Evolutionary conservation across 2,329 filamentous ascomycete species (phyloP).

Genomic region (Aaosphaeria pasadenensis): DNA sequence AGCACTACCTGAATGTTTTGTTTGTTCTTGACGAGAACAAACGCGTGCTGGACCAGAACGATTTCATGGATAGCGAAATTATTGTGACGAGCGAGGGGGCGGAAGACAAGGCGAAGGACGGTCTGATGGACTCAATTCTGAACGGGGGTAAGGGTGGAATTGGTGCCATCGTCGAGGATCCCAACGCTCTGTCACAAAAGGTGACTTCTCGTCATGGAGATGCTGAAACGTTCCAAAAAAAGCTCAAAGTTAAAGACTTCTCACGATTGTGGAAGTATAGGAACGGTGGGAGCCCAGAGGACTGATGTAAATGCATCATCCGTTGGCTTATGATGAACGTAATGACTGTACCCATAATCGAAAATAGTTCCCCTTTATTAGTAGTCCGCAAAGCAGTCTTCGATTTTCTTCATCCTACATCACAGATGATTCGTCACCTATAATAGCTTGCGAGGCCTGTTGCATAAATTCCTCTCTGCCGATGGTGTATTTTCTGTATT

Average conservation of each 20-base stretch:
- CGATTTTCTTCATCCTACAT: too few species aligned
- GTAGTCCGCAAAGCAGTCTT: too few species aligned
- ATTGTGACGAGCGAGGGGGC: slow-evolving; percentile 2
- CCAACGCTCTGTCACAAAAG: slow-evolving; percentile 8
- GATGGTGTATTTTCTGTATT: too few species aligned
- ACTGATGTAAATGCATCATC: background rate
- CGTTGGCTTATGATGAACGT: too few species aligned
- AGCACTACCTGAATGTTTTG: slow-evolving; percentile 61
- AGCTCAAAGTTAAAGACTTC: slow-evolving; percentile 14
- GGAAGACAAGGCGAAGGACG: slow-evolving; percentile 5
- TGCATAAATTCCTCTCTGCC: too few species aligned
- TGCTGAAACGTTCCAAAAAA: slow-evolving; percentile 1
- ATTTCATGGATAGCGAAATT: slow-evolving; percentile 60
- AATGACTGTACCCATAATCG: too few species aligned
- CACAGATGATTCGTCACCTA: too few species aligned
- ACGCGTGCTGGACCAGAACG: slow-evolving; percentile 51
- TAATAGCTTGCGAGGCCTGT: too few species aligned
- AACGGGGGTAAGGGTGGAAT: slow-evolving; percentile 3
- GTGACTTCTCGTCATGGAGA: slow-evolving; percentile 1
- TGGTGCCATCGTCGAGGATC: slow-evolving; percentile 9
- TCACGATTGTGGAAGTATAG: slow-evolving; percentile 17
- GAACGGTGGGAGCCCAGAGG: slow-evolving; percentile 6
- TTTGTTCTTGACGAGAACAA: slow-evolving; percentile 53
- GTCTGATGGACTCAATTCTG: background rate
- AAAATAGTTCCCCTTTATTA: too few species aligned